phyloP scores from a whole-genome alignment of 129 eudicot species.

The Ambrosia trifida region DNA sequence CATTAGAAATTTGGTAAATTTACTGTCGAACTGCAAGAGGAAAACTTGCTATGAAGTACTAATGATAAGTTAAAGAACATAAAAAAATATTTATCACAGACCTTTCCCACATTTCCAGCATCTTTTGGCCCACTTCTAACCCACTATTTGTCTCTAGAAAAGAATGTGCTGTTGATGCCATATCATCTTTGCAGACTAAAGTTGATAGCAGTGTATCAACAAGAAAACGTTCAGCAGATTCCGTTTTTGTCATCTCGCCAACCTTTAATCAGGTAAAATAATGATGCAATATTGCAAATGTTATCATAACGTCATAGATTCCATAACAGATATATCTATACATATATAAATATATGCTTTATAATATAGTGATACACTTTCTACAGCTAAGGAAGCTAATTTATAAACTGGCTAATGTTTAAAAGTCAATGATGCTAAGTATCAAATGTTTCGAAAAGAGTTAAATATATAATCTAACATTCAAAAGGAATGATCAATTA shows the following conservation, averaged over 20 bases:
- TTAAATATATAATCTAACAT: background rate
- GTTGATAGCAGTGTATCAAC: slow-evolving; percentile 59
- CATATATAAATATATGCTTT: no score
- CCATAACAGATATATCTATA: background rate
- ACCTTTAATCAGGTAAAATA: slow-evolving; percentile 36
- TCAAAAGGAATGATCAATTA: background rate
- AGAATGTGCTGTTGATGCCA: slow-evolving; percentile 49
- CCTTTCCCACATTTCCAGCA: slow-evolving; percentile 62
- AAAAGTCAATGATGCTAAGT: no score
- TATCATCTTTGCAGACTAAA: slow-evolving; percentile 48
- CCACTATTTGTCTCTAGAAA: slow-evolving; percentile 63
- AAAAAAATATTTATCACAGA: slow-evolving; percentile 22
- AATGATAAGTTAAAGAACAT: background rate
- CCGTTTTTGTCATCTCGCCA: slow-evolving; percentile 31
- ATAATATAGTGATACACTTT: no score
- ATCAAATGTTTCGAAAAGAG: background rate
- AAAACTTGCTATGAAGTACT: no score
- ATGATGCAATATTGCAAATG: background rate
- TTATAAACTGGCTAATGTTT: no score
- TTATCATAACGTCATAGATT: no score
- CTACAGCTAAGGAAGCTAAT: no score
- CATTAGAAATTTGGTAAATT: background rate
- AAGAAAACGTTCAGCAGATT: slow-evolving; percentile 43
- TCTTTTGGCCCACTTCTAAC: slow-evolving; percentile 53
- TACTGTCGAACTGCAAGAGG: background rate